Evolutionary conservation across 2,329 filamentous ascomycete genomes (phyloP).

Genomic region (Ceratocystis harringtonii): DNA sequence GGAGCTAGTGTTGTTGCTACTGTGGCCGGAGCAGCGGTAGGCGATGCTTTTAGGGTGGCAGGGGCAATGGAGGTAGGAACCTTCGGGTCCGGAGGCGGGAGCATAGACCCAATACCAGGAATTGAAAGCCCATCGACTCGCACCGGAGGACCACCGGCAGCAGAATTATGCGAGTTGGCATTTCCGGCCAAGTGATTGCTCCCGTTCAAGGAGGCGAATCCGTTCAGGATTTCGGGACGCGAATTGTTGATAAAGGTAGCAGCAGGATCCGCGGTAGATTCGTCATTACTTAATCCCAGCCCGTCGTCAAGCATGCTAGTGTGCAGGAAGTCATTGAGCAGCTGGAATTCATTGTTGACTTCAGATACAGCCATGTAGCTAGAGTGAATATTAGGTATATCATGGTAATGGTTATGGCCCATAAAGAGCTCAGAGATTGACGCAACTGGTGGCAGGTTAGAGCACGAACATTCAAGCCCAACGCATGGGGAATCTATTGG

Average conservation of each 20-base stretch:
- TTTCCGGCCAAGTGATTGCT: not conserved
- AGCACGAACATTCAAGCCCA: not conserved
- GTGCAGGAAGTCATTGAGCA: conserved; percentile 92
- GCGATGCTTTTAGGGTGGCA: not conserved
- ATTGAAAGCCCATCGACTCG: not conserved
- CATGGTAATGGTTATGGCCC: conserved; percentile 71
- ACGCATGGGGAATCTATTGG: not conserved
- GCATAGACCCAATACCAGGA: conserved; percentile 30
- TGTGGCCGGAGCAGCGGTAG: not conserved
- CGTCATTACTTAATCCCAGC: conserved; percentile 23
- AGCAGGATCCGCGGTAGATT: conserved; percentile 20
- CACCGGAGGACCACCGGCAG: conserved; percentile 1
- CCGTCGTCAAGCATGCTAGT: conserved; percentile 79
- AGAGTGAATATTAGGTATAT: conserved; percentile 86
- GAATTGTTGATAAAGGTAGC: conserved; percentile 19
- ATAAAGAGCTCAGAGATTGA: conserved; percentile 33
- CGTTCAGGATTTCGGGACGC: conserved; percentile 6
- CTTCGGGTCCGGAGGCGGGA: conserved; percentile 29
- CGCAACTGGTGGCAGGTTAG: conserved; percentile 6
- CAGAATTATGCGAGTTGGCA: not conserved
- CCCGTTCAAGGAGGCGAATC: conserved; percentile 8
- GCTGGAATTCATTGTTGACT: conserved; percentile 89
- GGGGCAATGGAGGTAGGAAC: not conserved
- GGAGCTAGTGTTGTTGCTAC: not conserved
- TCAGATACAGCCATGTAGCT: conserved; percentile 90